Conservation (phyloP, 129 eudicot genomes). For the Tagetes erecta region DNA sequence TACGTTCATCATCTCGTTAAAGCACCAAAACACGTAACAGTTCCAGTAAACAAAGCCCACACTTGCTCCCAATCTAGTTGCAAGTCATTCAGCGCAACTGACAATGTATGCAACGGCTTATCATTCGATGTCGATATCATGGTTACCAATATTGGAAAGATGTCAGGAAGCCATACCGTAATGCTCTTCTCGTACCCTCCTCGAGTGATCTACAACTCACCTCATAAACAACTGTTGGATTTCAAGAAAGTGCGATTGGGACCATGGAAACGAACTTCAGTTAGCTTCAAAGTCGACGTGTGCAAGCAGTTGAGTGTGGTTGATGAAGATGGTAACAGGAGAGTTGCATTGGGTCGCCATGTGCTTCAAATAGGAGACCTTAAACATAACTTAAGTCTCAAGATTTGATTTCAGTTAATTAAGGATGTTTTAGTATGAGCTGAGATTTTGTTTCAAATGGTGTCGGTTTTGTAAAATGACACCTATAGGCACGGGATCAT, state of each 20-base stretch:
- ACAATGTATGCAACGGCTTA: constrained; percentile 22
- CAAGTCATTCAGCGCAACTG: constrained; percentile 20
- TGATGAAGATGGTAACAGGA: constrained; percentile 33
- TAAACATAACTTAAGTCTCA: constrained; percentile 16
- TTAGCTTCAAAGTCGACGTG: constrained; percentile 28
- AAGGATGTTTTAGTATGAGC: too few relatives aligned
- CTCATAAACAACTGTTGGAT: constrained; percentile 27
- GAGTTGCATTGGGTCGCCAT: constrained; percentile 27
- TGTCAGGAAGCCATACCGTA: constrained; percentile 36
- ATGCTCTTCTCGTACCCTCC: constrained; percentile 36
- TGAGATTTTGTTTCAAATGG: too few relatives aligned
- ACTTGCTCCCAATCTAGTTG: constrained; percentile 4
- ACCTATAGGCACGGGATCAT: too few relatives aligned
- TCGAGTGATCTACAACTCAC: constrained; percentile 25
- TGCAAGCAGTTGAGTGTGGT: constrained; percentile 38
- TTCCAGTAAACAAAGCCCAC: constrained; percentile 8
- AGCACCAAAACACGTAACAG: constrained; percentile 22
- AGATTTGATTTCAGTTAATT: background rate
- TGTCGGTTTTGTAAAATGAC: too few relatives aligned
- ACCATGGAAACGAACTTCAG: background rate
- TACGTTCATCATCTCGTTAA: constrained; percentile 27
- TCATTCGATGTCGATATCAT: constrained; percentile 23
- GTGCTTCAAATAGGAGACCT: constrained; percentile 32
- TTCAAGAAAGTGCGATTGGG: constrained; percentile 31
- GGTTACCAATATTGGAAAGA: constrained; percentile 34